Conservation (phyloP, 225 moss, liverwort and hornwort genomes). For the Takakia lepidozioides region DNA sequence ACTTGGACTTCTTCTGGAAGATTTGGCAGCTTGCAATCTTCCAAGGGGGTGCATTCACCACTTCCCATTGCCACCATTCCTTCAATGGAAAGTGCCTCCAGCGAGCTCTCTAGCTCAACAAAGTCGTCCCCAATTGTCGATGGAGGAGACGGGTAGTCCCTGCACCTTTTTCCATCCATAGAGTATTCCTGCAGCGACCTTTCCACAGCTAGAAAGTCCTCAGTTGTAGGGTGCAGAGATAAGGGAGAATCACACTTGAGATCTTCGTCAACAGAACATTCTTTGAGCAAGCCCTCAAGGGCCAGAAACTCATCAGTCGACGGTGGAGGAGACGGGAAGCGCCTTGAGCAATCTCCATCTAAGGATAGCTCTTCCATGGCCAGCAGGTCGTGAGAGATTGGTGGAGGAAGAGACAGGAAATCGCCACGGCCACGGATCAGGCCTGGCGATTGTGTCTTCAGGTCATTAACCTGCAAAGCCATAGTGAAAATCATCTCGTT, state of each 20-base stretch:
- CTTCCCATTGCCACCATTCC: constrained; percentile 10
- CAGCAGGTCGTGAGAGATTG: too few relatives aligned
- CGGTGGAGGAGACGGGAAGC: constrained; percentile 13
- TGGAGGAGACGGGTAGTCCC: constrained; percentile 22
- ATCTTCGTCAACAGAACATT: constrained; percentile 12
- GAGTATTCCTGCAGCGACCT: constrained; percentile 25
- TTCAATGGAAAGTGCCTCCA: constrained; percentile 34
- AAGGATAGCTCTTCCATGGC: too few relatives aligned
- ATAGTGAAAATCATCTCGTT: neutral
- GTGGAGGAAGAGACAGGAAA: too few relatives aligned
- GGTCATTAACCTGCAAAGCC: constrained; percentile 44
- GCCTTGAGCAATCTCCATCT: too few relatives aligned
- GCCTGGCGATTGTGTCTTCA: constrained; percentile 48
- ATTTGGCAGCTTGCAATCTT: constrained; percentile 14
- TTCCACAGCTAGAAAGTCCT: constrained; percentile 12
- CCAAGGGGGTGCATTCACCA: constrained; percentile 23
- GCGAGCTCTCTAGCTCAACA: constrained; percentile 52
- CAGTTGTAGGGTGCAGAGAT: constrained; percentile 10
- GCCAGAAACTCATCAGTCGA: constrained; percentile 22
- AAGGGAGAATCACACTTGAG: constrained; percentile 9
- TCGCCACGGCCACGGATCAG: constrained; percentile 24
- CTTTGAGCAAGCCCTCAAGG: constrained; percentile 46
- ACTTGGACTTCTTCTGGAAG: constrained; percentile 21
- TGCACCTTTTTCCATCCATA: constrained; percentile 18
- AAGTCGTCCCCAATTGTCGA: constrained; percentile 45